Evolutionary conservation across 768 basidiomycete species (phyloP).

Genomic region (Lactifluus pinguis): DNA sequence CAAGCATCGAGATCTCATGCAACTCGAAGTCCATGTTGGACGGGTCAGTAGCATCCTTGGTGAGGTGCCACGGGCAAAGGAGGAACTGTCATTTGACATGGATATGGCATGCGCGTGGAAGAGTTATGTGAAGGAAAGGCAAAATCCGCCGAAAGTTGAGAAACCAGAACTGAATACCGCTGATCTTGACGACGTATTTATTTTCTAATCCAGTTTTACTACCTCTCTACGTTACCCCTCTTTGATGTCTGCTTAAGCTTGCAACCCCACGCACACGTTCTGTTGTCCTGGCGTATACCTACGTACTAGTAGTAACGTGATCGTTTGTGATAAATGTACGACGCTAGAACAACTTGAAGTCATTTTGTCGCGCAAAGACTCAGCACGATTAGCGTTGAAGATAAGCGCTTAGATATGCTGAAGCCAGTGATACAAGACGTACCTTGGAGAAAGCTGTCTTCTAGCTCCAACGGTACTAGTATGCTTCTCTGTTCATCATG

Average conservation of each 20-base stretch:
- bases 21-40: not conserved
- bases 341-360: not conserved
- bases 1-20: not conserved
- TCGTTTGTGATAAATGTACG: not conserved
- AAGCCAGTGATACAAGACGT: too few species aligned
- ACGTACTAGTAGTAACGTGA: not conserved
- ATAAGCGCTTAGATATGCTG: too few species aligned
- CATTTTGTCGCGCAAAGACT: not conserved
- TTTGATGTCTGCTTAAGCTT: too few species aligned
- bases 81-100: slow-evolving; percentile 2
- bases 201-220: not conserved
- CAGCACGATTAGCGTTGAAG: not conserved
- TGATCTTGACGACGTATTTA: slow-evolving; percentile 2
- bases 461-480: too few species aligned
- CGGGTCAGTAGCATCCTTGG: not conserved
- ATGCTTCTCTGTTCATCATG: too few species aligned
- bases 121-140: not conserved
- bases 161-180: slow-evolving; percentile 8
- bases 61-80: not conserved
- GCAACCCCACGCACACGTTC: too few species aligned
- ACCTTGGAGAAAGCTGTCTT: too few species aligned
- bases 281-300: not conserved
- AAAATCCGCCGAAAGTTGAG: slow-evolving; percentile 3
- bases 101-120: slow-evolving; percentile 1
- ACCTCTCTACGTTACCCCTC: too few species aligned